phyloP scores from a whole-genome alignment of 805 yeast genomes.

The Metschnikowia gelsemii region DNA sequence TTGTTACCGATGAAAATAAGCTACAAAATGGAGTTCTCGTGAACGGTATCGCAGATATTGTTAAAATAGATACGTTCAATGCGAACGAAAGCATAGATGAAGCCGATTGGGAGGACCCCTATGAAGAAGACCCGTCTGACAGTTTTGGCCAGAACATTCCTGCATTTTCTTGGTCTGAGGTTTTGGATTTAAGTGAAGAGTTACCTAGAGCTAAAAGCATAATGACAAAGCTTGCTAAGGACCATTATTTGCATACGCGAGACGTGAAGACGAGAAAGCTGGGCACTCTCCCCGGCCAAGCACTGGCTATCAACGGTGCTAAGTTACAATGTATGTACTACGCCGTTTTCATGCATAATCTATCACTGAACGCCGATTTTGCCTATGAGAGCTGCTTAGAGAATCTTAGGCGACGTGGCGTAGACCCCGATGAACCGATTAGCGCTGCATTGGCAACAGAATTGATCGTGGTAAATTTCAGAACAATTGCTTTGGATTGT shows the following conservation, averaged over 20 bases:
- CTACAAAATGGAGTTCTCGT: constrained; percentile 40
- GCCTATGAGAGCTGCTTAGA: constrained; percentile 45
- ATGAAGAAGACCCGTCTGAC: neutral
- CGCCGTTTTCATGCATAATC: constrained; percentile 37
- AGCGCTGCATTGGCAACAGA: constrained; percentile 39
- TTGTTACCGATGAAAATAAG: constrained; percentile 13
- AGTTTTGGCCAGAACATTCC: no score
- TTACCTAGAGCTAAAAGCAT: constrained; percentile 9
- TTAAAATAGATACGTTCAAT: constrained; percentile 7
- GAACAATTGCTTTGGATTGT: constrained; percentile 43
- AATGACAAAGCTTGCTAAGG: constrained; percentile 9
- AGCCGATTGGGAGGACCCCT: neutral
- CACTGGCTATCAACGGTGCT: constrained; percentile 48
- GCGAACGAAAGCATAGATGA: constrained; percentile 2
- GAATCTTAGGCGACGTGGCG: constrained; percentile 47
- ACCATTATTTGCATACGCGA: constrained; percentile 16
- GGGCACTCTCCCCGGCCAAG: constrained; percentile 47
- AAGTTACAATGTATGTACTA: constrained; percentile 64
- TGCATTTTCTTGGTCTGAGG: neutral
- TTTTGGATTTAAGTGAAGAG: constrained; percentile 10
- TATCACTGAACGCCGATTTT: constrained; percentile 17
- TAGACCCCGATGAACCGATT: constrained; percentile 51
- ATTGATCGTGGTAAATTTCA: constrained; percentile 37
- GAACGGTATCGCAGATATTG: constrained; percentile 51
- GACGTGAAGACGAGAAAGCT: constrained; percentile 64